Evolutionary conservation across 306 rosid genomes (phyloP).

Genomic region (Leucaena leucocephala): DNA sequence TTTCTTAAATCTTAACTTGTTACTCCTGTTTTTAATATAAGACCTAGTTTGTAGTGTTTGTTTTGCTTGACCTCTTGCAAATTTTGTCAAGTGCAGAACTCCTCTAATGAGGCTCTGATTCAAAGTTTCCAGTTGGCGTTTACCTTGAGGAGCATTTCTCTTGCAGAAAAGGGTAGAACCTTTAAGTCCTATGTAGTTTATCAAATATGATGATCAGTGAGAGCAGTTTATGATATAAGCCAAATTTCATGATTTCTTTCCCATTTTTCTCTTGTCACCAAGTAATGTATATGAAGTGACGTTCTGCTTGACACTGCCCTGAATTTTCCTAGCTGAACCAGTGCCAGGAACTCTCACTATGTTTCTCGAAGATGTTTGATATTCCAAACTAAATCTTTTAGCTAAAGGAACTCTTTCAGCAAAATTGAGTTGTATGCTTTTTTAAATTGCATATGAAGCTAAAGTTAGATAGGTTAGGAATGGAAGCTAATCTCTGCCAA

Average conservation of each 20-base stretch:
- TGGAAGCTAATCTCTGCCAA: not conserved
- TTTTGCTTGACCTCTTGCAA: conserved; percentile 26
- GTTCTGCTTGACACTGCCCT: conserved; percentile 14
- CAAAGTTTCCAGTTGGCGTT: conserved; percentile 89
- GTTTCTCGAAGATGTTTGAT: conserved; percentile 1
- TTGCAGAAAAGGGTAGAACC: conserved; percentile 66
- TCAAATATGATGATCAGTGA: conserved; percentile 9
- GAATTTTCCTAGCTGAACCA: conserved; percentile 22
- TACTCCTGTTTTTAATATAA: no score
- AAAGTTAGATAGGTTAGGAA: conserved; percentile 18
- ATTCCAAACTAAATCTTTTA: conserved; percentile 13
- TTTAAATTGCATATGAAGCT: conserved; percentile 3
- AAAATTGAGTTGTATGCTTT: conserved; percentile 1
- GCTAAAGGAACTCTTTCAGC: not conserved
- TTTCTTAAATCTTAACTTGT: not conserved
- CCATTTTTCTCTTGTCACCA: not conserved
- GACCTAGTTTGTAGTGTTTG: no score
- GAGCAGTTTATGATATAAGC: conserved; percentile 19
- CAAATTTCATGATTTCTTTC: conserved; percentile 21
- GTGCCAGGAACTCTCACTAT: conserved; percentile 10
- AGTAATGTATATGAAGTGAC: not conserved
- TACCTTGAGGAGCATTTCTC: conserved; percentile 78
- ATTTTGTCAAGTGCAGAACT: conserved; percentile 63
- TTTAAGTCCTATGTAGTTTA: conserved; percentile 27
- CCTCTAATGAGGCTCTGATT: conserved; percentile 82